Base-by-base conservation (phyloP, 495 filamentous ascomycete species). In the Corynascus novoguineensis region DNA sequence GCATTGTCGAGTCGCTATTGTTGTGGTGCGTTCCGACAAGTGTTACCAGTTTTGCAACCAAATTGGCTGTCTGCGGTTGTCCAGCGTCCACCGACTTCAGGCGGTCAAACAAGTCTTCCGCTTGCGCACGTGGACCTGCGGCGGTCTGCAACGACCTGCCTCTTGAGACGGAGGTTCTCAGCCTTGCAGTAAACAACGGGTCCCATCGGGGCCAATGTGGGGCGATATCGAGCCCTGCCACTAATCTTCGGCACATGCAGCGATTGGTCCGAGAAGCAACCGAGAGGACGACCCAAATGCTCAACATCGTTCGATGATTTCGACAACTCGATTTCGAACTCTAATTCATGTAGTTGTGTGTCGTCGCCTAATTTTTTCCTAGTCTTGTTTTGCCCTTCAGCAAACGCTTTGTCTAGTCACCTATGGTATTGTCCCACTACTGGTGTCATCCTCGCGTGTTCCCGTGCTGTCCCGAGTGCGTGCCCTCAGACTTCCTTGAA, bases 1-100 rank as follows among this genome's bases (percentile, higher is more conserved):
- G 61, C 68, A 69, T 68, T 31, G 60, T 62, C 38, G 44, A 35
- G 6, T 32, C 4, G 22, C 14, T 29, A 3, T 19, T 24, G 31
- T 24, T 19, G 4, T 46, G 25, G 12, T 28, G 4, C 24, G 14
- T n/a, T 2, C 14, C 5, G 3, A 6, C 12, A n/a, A n/a, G n/a
- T 29, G 37, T 29, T 7, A 8, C 2, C 1, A 37, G 9, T 37
- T 31, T 15, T 51, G 32, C 9, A 8, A 24, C 0, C 11, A 27
- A 17, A 4, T 28, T 19, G 15, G 45, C 2, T 17, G 21, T 6
- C n/a, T 12, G 25, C 35, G 42, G 22, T 29, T 52, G 49, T 29
- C 46, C 14, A 24, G 29, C n/a, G 35, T 21, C 35, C 15, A 24
- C 7, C 34, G 15, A 19, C 48, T 40, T 10, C 21, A 46, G 41